Percentiles rank a stretch among this genome's conserved stretches.
These are phyloP conservation scores for Lipomyces orientalis DNA, from an alignment of 805 yeast species.

Conservation along the genomic window DNA sequence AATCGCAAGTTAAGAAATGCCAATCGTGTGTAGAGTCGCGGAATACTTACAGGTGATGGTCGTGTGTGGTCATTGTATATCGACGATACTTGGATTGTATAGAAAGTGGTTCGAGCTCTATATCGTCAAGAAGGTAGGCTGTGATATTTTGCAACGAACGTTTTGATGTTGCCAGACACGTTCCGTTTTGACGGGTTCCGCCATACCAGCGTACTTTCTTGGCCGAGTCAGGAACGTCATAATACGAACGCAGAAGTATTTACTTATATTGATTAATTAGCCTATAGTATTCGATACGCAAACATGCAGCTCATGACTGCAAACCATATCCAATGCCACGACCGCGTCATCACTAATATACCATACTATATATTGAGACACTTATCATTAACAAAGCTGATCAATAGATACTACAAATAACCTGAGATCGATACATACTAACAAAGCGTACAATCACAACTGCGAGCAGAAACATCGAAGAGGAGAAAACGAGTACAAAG, in stretches of 20 bases:
- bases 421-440: not conserved
- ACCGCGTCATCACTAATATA: not conserved
- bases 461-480: not conserved
- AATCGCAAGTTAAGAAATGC: not conserved
- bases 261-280: too few relatives aligned
- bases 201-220: not conserved
- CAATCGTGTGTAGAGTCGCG: not conserved
- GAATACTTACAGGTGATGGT: not conserved
- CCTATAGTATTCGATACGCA: not conserved
- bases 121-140: too few relatives aligned
- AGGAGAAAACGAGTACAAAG: not conserved
- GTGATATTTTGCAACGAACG: too few relatives aligned
- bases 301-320: not conserved
- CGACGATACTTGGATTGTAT: not conserved
- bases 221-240: too few relatives aligned
- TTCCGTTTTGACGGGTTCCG: too few relatives aligned
- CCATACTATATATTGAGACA: not conserved
- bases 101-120: too few relatives aligned
- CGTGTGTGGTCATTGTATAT: not conserved
- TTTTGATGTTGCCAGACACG: too few relatives aligned
- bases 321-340: not conserved
- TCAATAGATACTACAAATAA: not conserved
- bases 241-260: not conserved
- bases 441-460: conserved; percentile 2
- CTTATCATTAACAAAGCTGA: not conserved